phyloP scores from a whole-genome alignment of 163 green algal genomes.

The Chlorella variabilis region DNA sequence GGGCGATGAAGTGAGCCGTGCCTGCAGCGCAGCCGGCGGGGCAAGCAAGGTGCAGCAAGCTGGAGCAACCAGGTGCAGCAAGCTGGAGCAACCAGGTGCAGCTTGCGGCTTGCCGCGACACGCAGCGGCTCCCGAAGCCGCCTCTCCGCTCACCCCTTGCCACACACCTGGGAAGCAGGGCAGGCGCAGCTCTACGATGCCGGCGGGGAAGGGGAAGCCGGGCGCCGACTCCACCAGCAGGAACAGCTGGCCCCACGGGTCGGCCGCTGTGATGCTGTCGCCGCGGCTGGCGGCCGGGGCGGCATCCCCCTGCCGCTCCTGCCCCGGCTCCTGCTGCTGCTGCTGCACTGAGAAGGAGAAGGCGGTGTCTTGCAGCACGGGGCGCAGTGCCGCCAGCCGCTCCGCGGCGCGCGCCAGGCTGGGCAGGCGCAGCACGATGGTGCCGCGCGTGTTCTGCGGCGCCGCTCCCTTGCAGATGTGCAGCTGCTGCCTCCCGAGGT shows the following conservation, averaged over 20 bases:
- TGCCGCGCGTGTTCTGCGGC: neutral
- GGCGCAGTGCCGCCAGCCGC: neutral
- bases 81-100: neutral
- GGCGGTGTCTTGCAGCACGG: neutral
- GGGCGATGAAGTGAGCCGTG: slow-evolving; percentile 5
- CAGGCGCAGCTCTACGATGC: slow-evolving; percentile 17
- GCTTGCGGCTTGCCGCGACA: neutral
- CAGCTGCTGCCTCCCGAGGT: slow-evolving; percentile 21
- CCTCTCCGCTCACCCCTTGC: no score
- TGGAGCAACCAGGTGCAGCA: neutral
- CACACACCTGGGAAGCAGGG: slow-evolving; percentile 19
- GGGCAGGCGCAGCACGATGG: neutral
- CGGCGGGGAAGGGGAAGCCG: slow-evolving; percentile 1
- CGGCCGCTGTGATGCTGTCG: neutral
- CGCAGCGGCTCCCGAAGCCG: no score
- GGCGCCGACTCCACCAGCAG: neutral
- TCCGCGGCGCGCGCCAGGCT: neutral
- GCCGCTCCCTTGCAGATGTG: slow-evolving; percentile 12
- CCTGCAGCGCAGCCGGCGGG: neutral
- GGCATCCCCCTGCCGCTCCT: neutral
- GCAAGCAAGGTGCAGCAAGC: neutral
- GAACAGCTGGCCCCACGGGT: slow-evolving; percentile 23
- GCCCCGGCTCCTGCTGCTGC: neutral
- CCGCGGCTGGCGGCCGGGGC: neutral
- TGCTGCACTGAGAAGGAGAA: neutral